Evolutionary conservation across 306 rosid species (phyloP).

Genomic region (Albizia julibrissin): DNA sequence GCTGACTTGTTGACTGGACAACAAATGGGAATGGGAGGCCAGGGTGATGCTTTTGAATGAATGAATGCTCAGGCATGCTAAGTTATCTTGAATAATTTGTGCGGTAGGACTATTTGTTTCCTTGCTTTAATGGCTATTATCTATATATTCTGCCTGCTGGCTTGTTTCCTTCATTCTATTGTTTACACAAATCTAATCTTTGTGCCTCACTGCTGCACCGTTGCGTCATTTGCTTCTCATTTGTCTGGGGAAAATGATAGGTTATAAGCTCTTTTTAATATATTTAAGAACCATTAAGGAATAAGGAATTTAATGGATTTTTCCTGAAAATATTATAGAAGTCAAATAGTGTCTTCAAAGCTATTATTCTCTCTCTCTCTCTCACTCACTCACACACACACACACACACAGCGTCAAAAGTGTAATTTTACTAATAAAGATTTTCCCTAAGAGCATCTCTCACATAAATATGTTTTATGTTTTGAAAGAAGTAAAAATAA

Average conservation of each 20-base stretch:
- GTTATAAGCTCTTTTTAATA: neutral
- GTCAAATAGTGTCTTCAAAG: too few species aligned
- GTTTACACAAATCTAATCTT: conserved; percentile 12
- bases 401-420: too few species aligned
- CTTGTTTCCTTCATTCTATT: conserved; percentile 25
- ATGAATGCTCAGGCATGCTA: conserved; percentile 57
- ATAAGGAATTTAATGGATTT: too few species aligned
- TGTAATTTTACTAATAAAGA: too few species aligned
- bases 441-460: too few species aligned
- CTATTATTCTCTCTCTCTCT: too few species aligned
- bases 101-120: conserved; percentile 51
- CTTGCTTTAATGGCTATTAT: conserved; percentile 55
- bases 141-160: conserved; percentile 45
- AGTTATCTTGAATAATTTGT: conserved; percentile 66
- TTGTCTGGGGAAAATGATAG: neutral
- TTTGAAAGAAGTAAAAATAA: too few species aligned
- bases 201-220: neutral
- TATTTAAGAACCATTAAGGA: too few species aligned
- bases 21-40: conserved; percentile 64
- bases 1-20: conserved; percentile 75
- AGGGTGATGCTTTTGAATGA: conserved; percentile 63
- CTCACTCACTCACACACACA: too few species aligned
- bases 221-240: neutral
- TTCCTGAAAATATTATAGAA: neutral
- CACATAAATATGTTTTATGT: too few species aligned